Evolutionary conservation across 1,284 basidiomycete species (phyloP).

Genomic region (Acaromyces ingoldii): DNA sequence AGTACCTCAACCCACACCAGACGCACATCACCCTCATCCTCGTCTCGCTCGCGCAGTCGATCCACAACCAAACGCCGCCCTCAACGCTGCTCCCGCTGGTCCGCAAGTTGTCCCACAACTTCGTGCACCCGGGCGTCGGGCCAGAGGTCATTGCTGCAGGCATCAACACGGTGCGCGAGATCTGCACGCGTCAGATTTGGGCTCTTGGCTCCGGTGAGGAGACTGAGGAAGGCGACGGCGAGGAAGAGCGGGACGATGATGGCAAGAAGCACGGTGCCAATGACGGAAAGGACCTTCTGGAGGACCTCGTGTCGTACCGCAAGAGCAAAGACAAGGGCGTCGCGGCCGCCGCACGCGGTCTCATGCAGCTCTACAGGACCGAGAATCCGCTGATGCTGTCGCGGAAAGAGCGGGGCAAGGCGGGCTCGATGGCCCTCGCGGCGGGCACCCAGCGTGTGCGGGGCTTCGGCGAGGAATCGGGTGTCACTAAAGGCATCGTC

Average conservation of each 20-base stretch:
- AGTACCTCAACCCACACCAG: constrained; percentile 87
- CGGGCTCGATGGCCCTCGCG: constrained; percentile 36
- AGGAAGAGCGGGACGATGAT: not conserved
- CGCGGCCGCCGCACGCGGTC: constrained; percentile 75
- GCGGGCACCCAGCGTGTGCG: constrained; percentile 44
- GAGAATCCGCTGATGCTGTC: constrained; percentile 92
- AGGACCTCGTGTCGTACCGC: constrained; percentile 87
- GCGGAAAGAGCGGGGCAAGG: constrained; percentile 65
- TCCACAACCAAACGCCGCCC: constrained; percentile 91
- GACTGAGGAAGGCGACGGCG: constrained; percentile 2
- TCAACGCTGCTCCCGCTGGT: constrained; percentile 85
- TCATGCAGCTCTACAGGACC: constrained; percentile 89
- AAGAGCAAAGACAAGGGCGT: constrained; percentile 95
- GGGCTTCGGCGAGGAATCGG: constrained; percentile 74
- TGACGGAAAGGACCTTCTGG: constrained; percentile 87
- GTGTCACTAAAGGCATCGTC: constrained; percentile 71
- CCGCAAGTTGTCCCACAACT: constrained; percentile 86
- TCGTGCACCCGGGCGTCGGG: constrained; percentile 95
- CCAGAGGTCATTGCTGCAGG: constrained; percentile 93
- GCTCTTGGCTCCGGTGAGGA: constrained; percentile 36
- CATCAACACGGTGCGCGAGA: constrained; percentile 87
- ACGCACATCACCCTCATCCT: constrained; percentile 90
- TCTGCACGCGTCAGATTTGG: constrained; percentile 90
- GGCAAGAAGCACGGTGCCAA: constrained; percentile 35
- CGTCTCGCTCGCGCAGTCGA: constrained; percentile 88